Evolutionary conservation across 1,284 basidiomycete species (phyloP).

Genomic region (Caloboletus inedulis): DNA sequence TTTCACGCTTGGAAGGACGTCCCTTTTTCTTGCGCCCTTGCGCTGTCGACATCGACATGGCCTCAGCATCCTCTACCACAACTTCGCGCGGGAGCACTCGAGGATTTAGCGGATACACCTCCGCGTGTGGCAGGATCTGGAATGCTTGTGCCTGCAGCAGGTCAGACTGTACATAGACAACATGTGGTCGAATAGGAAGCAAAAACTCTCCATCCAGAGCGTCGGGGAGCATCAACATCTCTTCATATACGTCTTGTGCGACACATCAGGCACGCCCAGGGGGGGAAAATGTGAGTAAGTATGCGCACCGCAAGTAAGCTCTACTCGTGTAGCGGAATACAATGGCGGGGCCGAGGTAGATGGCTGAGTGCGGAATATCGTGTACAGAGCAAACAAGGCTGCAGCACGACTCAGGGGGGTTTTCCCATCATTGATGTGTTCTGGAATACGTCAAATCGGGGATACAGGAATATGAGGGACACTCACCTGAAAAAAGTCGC

Average conservation of each 20-base stretch:
- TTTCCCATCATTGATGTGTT: conserved; percentile 49
- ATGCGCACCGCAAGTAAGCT: conserved; percentile 55
- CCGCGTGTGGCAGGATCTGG: conserved; percentile 54
- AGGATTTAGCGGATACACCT: conserved; percentile 54
- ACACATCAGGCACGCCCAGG: conserved; percentile 7
- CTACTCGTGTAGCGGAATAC: conserved; percentile 45
- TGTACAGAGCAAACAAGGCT: conserved; percentile 65
- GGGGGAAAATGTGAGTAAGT: neutral
- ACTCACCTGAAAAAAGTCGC: conserved; percentile 64
- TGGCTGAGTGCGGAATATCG: conserved; percentile 65
- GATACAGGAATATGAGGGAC: neutral
- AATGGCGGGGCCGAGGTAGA: conserved; percentile 48
- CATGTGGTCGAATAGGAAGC: conserved; percentile 47
- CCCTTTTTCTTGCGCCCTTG: conserved; percentile 53
- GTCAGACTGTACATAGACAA: conserved; percentile 44
- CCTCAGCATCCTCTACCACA: conserved; percentile 38
- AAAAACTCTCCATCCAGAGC: conserved; percentile 39
- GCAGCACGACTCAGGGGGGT: conserved; percentile 50
- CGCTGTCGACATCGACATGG: conserved; percentile 2
- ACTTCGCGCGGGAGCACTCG: conserved; percentile 62
- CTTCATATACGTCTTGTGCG: conserved; percentile 50
- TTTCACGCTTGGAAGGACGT: conserved; percentile 62
- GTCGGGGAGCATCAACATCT: conserved; percentile 46
- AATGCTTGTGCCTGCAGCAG: conserved; percentile 51
- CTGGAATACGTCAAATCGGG: conserved; percentile 34